A percentile compares a stretch with the other conserved stretches of the same genome.
Evolutionary conservation across 1,139 yeast genomes (phyloP).

Genomic region (Schwanniomyces etchellsii): DNA sequence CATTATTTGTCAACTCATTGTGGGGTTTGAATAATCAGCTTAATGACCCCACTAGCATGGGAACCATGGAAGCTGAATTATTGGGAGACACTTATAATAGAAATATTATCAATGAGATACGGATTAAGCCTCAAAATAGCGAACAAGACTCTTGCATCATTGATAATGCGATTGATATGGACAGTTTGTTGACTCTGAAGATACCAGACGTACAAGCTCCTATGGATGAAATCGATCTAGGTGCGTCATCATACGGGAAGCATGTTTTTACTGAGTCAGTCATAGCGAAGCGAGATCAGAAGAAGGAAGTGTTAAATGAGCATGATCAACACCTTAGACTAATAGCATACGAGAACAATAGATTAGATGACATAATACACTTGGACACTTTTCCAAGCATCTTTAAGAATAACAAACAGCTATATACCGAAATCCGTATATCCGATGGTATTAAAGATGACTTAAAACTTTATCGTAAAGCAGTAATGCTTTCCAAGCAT

Average conservation of each 20-base stretch:
- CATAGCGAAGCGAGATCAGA: conserved; percentile 7
- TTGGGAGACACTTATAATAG: conserved; percentile 22
- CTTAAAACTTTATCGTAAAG: conserved; percentile 42
- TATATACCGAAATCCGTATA: conserved; percentile 35
- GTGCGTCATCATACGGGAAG: conserved; percentile 4
- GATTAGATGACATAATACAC: conserved; percentile 16
- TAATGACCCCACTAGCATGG: conserved; percentile 21
- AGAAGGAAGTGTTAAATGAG: background rate
- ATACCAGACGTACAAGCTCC: background rate
- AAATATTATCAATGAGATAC: conserved; percentile 32
- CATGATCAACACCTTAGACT: background rate
- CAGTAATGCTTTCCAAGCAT: conserved; percentile 33
- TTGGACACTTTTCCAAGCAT: conserved; percentile 32
- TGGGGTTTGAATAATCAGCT: conserved; percentile 34
- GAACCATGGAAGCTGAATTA: conserved; percentile 24
- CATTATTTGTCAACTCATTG: conserved; percentile 29
- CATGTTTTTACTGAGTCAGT: conserved; percentile 11
- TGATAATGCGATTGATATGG: conserved; percentile 1
- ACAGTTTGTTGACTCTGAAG: conserved; percentile 1
- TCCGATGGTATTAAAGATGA: conserved; percentile 36
- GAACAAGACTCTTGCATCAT: background rate
- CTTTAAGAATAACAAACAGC: conserved; percentile 7
- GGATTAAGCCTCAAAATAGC: conserved; percentile 9
- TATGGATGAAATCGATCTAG: conserved; percentile 6
- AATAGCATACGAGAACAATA: conserved; percentile 14